Base-by-base conservation (phyloP, 257 asterid species). In the Galeopsis tetrahit region DNA sequence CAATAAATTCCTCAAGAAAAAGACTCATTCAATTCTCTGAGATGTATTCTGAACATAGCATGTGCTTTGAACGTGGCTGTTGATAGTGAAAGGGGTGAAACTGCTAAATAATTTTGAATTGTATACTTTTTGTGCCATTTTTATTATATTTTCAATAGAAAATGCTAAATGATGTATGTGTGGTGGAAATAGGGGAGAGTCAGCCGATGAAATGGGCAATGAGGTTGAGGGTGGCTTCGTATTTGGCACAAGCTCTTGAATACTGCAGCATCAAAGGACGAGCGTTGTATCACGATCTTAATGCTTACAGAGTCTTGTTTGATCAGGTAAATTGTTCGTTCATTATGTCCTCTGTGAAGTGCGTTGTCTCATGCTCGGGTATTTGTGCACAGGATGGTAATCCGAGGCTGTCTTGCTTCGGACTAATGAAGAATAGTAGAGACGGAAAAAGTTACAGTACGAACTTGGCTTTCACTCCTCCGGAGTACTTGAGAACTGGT, bases 181-280 rank as follows among this genome's bases (percentile, higher is more conserved):
- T 10, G 53, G 11, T 1, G 3, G 28, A 14, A 66, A 71, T 34
- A 86, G 91, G 91, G 91, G 91, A 86, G 57, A 77, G 75, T 46
- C 89, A 80, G 61, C 89, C 85, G 0, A 86, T 86, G 91, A 79
- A 83, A 76, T 86, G 91, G 91, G 85, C 85, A 35, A 83, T 86
- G 91, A 77, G 91, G 78, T 82, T 84, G 46, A 79, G 89, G 70
- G 91, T 84, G 72, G 82, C 88, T 14, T 68, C 80, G 61, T 82
- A 83, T 57, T 72, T 86, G 71, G 85, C 91, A 40, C 87, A 83
- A 77, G 91, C 91, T 39, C 76, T 86, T 2, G 91, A 86, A 63
- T 83, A 83, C 74, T 84, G 88, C 84, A 77, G 78, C 68, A 77
- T 35, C 55, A 76, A 73, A 68, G 91, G 91, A 4, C 77, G 91